Base-by-base conservation (phyloP, 2,329 filamentous ascomycete genomes). In the Alternaria triticimaculans region DNA sequence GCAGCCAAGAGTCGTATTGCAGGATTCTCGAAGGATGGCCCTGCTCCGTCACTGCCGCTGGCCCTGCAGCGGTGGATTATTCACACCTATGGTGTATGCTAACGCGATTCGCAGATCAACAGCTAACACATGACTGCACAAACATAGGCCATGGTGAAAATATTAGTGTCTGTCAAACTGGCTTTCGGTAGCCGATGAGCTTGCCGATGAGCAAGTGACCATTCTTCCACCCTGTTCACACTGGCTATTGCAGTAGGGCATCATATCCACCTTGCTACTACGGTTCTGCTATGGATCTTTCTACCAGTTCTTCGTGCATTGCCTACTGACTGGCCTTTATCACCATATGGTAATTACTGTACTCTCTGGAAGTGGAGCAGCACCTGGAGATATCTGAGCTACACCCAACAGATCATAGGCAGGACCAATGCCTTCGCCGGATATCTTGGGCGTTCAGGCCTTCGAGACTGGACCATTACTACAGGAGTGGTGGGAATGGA, bases 401-500 rank as follows among this genome's bases (percentile, higher is more conserved):
- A 37, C 12, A 14, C 18, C 3, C 12, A 15, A 26, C 14, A 28
- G 11, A 43, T 7, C 21, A 21, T n/a, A 45, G n/a, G 7, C 37
- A 44, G 26, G 9, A 25, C 58, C 20, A 11, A 67, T 67, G 65
- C 43, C 58, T 10, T 33, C 43, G 46, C 61, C 70, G 30, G 64
- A 73, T 15, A 72, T 77, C 44, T 61, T 77, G 37, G 76, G 76
- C 18, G 74, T 80, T 49, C 65, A 53, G 26, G 76, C 78, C 18
- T 80, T 79, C 48, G 58, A 55, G 10, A 60, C 60, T 57, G 75
- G 68, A n/a, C 46, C 57, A n/a, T 45, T 63, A 11, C 59, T 76
- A 11, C 64, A 68, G 15, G 41, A 69, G 28, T 80, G 78, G 78
- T 80, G 78, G 78, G 70, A 78, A 53, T 77, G 66, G 69, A 66